Evolutionary conservation across 768 basidiomycete genomes (phyloP).

Genomic region (Serendipita indica): DNA sequence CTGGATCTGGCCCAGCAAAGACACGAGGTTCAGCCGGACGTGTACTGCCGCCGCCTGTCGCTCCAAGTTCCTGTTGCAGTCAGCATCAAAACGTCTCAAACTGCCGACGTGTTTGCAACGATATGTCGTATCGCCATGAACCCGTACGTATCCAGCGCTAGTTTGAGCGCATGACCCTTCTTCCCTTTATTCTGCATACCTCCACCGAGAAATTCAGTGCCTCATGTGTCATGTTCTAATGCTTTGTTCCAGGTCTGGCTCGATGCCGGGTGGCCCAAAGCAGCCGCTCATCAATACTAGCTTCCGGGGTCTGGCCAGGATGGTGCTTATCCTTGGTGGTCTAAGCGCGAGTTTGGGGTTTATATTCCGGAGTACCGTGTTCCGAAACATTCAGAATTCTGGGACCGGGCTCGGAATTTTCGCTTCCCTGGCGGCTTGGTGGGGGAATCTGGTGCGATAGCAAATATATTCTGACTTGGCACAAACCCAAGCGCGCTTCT

Average conservation of each 20-base stretch:
- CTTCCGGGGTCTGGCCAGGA: slow-evolving; percentile 53
- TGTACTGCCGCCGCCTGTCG: slow-evolving; percentile 78
- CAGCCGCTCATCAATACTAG: slow-evolving; percentile 54
- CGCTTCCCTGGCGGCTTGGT: slow-evolving; percentile 2
- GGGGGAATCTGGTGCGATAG: not conserved
- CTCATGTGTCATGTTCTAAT: slow-evolving; percentile 19
- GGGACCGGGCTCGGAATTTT: not conserved
- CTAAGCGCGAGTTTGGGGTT: slow-evolving; percentile 57
- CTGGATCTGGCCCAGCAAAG: slow-evolving; percentile 93
- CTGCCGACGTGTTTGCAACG: slow-evolving; percentile 74
- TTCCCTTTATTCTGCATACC: not conserved
- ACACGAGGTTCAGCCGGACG: slow-evolving; percentile 97
- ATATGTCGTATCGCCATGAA: slow-evolving; percentile 75
- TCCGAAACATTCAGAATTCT: not conserved
- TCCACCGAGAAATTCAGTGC: slow-evolving; percentile 12
- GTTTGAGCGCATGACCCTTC: slow-evolving; percentile 7
- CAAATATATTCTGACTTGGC: too few species aligned
- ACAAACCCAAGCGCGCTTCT: too few species aligned
- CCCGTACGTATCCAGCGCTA: slow-evolving; percentile 64
- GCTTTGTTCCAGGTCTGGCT: slow-evolving; percentile 33
- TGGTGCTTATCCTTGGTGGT: slow-evolving; percentile 62
- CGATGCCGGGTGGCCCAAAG: slow-evolving; percentile 74
- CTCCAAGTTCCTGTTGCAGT: slow-evolving; percentile 93
- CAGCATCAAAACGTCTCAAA: slow-evolving; percentile 73
- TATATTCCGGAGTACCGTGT: slow-evolving; percentile 48